Conservation (phyloP, 495 filamentous ascomycete genomes). For the Cladorrhinum samala region DNA sequence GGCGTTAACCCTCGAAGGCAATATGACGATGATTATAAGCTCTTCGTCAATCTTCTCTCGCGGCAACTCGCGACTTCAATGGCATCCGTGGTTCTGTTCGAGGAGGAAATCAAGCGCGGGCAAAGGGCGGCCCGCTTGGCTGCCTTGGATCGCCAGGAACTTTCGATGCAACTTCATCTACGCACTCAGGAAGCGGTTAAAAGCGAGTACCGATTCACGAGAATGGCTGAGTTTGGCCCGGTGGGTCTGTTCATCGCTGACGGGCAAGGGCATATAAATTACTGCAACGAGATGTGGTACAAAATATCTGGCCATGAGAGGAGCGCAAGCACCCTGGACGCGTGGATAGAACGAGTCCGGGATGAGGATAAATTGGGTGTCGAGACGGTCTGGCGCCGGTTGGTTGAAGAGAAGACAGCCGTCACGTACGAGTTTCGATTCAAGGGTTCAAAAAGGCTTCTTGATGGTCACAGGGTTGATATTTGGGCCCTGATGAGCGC, state of each 20-base stretch:
- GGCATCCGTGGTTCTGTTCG: conserved; percentile 65
- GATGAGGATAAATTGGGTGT: conserved; percentile 54
- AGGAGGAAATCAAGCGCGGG: conserved; percentile 65
- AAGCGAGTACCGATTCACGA: conserved; percentile 64
- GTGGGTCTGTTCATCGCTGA: conserved; percentile 70
- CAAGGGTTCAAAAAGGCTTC: conserved; percentile 53
- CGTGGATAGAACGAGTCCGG: conserved; percentile 62
- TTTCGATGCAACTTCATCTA: conserved; percentile 59
- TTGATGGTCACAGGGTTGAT: conserved; percentile 51
- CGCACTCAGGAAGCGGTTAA: conserved; percentile 63
- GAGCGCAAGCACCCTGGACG: conserved; percentile 39
- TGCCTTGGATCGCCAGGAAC: conserved; percentile 57
- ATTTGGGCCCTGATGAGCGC: conserved; percentile 68
- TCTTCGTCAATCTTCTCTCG: conserved; percentile 64
- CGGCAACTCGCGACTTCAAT: conserved; percentile 64
- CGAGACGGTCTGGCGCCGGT: conserved; percentile 48
- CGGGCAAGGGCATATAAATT: conserved; percentile 54
- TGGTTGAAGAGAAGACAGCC: conserved; percentile 49
- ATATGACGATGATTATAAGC: conserved; percentile 63
- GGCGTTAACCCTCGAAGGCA: conserved; percentile 63
- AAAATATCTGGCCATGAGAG: conserved; percentile 56
- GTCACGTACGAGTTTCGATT: conserved; percentile 64
- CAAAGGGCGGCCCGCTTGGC: conserved; percentile 60
- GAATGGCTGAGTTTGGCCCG: conserved; percentile 68
- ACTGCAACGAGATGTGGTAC: conserved; percentile 69